phyloP scores from a whole-genome alignment of 495 filamentous ascomycete species.

The Staphylotrichum longicolle region DNA sequence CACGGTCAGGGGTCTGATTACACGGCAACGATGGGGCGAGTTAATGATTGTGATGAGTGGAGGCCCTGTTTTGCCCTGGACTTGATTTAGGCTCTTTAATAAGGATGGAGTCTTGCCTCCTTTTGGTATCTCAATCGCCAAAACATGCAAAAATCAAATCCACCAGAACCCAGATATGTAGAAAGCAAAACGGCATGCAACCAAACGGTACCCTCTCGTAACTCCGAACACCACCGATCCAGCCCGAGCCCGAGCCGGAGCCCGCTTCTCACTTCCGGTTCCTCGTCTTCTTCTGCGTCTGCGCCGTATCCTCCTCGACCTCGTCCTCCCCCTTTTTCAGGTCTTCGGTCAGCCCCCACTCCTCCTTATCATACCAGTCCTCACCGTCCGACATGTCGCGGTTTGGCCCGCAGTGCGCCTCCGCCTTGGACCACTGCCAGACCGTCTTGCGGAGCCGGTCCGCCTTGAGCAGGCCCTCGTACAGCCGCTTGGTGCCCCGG shows the following conservation, averaged over 20 bases:
- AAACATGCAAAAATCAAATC: too few relatives aligned
- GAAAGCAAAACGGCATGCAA: too few relatives aligned
- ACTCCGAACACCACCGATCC: slow-evolving; percentile 5
- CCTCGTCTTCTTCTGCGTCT: slow-evolving; percentile 72
- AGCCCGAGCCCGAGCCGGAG: not conserved
- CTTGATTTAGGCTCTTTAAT: too few relatives aligned
- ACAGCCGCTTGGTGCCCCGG: slow-evolving; percentile 71
- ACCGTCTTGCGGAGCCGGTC: slow-evolving; percentile 77
- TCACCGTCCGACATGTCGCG: slow-evolving; percentile 80
- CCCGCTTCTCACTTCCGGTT: slow-evolving; percentile 48
- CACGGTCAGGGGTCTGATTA: too few relatives aligned
- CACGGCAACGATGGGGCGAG: too few relatives aligned
- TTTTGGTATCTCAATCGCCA: too few relatives aligned
- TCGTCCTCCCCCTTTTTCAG: slow-evolving; percentile 90
- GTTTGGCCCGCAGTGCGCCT: slow-evolving; percentile 75
- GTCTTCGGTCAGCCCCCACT: slow-evolving; percentile 81
- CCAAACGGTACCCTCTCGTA: not conserved
- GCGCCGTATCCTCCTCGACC: slow-evolving; percentile 74
- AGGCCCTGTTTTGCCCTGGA: too few relatives aligned
- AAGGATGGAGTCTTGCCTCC: too few relatives aligned
- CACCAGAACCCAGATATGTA: too few relatives aligned
- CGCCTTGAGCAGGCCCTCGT: slow-evolving; percentile 71
- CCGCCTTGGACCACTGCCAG: slow-evolving; percentile 80
- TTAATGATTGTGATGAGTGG: too few relatives aligned
- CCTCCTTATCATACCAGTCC: slow-evolving; percentile 92